Evolutionary conservation across 2,329 filamentous ascomycete genomes (phyloP).

Genomic region (Fusarium concolor): DNA sequence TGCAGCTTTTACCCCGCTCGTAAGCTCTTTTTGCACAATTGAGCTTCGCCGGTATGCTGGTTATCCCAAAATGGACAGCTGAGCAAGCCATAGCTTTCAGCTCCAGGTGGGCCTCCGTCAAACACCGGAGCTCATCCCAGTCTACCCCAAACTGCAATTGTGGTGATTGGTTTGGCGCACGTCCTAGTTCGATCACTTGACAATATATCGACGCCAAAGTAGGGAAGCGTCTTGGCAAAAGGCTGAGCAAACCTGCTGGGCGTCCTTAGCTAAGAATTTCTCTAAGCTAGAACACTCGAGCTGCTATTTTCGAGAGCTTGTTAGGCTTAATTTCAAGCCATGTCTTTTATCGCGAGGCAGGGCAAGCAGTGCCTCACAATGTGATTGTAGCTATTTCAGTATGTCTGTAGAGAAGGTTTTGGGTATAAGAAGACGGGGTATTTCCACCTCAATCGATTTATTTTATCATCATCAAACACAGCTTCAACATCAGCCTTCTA

Average conservation of each 20-base stretch:
- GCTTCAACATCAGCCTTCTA: neutral
- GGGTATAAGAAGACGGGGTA: neutral
- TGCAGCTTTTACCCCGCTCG: neutral
- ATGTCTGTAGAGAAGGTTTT: neutral
- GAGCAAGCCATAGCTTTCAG: conserved; percentile 4
- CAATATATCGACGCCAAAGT: neutral
- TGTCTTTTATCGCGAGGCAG: neutral
- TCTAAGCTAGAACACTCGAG: neutral
- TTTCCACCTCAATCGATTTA: neutral
- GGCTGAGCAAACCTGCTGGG: neutral
- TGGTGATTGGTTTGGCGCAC: neutral
- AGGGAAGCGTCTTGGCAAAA: neutral
- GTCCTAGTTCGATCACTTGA: neutral
- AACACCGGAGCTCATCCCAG: neutral
- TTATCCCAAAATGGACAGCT: neutral
- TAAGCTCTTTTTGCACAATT: neutral
- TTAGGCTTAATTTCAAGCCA: neutral
- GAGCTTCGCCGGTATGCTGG: neutral
- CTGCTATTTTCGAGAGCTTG: neutral
- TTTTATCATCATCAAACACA: neutral
- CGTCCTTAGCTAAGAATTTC: neutral
- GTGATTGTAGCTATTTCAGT: neutral
- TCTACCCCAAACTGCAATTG: neutral
- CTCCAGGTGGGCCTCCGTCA: neutral
- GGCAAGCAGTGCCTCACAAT: neutral